phyloP scores from a whole-genome alignment of 2,329 filamentous ascomycete genomes.

The Pyrenophora tritici-repentis region DNA sequence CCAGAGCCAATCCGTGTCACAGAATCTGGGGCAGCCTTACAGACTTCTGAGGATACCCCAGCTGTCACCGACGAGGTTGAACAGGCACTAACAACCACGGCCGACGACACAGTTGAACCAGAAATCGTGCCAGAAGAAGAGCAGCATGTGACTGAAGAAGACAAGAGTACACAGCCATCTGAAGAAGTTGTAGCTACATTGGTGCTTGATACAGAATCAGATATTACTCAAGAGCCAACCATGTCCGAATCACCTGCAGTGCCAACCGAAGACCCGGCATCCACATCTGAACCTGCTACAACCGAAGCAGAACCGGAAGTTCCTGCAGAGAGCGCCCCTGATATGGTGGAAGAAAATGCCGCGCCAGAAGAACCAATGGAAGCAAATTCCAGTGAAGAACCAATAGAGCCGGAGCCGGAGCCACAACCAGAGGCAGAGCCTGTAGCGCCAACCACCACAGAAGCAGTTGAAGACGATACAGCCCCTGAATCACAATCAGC shows the following conservation, averaged over 20 bases:
- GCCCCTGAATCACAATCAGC: background rate
- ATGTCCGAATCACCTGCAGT: no score
- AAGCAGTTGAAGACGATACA: background rate
- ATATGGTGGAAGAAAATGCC: background rate
- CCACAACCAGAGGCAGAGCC: no score
- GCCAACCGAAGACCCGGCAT: constrained; percentile 4
- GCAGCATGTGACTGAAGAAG: background rate
- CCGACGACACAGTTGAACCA: constrained; percentile 5
- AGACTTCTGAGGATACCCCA: constrained; percentile 2
- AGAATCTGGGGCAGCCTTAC: constrained; percentile 1
- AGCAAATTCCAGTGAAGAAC: background rate
- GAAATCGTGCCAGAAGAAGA: constrained; percentile 10
- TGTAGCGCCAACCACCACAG: background rate
- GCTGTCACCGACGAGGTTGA: constrained; percentile 1
- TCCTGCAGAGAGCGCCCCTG: background rate
- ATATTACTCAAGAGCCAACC: background rate
- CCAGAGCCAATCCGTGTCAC: constrained; percentile 4
- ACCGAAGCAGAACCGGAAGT: constrained; percentile 1
- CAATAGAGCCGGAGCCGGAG: constrained; percentile 2
- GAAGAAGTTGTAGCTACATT: constrained; percentile 2
- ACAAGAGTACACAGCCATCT: constrained; percentile 1
- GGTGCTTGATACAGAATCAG: background rate
- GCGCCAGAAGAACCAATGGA: constrained; percentile 3
- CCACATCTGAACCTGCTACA: constrained; percentile 1
- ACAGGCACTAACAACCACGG: background rate